Evolutionary conservation across 805 yeast genomes (phyloP).

Genomic region (Metschnikowia bowlesiae): DNA sequence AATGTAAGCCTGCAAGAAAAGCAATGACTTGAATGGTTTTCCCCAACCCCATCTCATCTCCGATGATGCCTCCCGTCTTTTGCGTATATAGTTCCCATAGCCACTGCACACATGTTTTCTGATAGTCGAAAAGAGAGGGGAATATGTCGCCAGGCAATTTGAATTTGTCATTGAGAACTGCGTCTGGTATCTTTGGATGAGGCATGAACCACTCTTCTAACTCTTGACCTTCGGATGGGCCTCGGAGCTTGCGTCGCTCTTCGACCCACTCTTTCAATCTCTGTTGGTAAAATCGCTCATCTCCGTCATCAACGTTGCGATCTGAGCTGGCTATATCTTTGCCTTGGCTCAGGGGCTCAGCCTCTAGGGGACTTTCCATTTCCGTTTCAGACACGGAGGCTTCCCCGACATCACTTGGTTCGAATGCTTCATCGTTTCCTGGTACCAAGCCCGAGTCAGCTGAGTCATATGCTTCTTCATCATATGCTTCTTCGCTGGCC

Average conservation of each 20-base stretch:
- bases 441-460: neutral
- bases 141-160: slow-evolving; percentile 87
- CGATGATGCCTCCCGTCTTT: slow-evolving; percentile 89
- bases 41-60: slow-evolving; percentile 98
- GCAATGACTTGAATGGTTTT: slow-evolving; percentile 92
- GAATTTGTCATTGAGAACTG: slow-evolving; percentile 64
- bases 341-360: neutral
- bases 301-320: slow-evolving; percentile 73
- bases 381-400: neutral
- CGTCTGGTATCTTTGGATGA: slow-evolving; percentile 75
- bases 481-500: neutral
- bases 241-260: slow-evolving; percentile 45
- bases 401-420: neutral
- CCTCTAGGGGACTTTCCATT: neutral
- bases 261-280: slow-evolving; percentile 59
- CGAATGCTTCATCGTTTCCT: neutral
- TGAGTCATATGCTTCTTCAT: neutral
- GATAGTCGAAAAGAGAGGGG: slow-evolving; percentile 84
- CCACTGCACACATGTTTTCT: slow-evolving; percentile 97
- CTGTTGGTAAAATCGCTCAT: slow-evolving; percentile 56
- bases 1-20: slow-evolving; percentile 85
- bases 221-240: neutral
- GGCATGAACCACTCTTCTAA: slow-evolving; percentile 62
- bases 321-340: neutral
- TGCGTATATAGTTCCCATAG: slow-evolving; percentile 89